These are phyloP conservation scores for Rhodotorula kratochvilovae DNA, from an alignment of 768 basidiomycete species.

Conservation along the genomic window DNA sequence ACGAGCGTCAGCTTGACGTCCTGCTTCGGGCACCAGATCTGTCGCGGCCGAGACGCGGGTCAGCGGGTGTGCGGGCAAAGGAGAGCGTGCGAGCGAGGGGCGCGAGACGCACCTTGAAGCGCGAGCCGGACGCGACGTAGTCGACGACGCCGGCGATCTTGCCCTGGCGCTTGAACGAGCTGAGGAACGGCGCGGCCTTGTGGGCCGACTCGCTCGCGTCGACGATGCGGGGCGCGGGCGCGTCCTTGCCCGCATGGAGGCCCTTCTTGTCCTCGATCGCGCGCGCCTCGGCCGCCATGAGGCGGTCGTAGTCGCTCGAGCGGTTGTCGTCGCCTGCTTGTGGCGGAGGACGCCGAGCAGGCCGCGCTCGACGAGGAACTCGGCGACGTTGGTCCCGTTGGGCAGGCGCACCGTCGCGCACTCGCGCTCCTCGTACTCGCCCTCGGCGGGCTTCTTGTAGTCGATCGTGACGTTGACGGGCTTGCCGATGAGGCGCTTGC, in stretches of 20 bases:
- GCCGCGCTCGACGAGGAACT: slow-evolving; percentile 89
- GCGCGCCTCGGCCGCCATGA: slow-evolving; percentile 86
- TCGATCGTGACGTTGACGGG: slow-evolving; percentile 62
- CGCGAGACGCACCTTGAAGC: slow-evolving; percentile 77
- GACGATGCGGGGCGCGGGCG: slow-evolving; percentile 68
- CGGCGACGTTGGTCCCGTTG: slow-evolving; percentile 66
- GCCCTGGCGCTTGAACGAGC: slow-evolving; percentile 84
- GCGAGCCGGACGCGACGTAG: slow-evolving; percentile 86
- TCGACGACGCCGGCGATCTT: slow-evolving; percentile 80
- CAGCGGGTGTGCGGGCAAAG: slow-evolving; percentile 42
- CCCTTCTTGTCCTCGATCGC: slow-evolving; percentile 62
- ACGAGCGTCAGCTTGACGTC: slow-evolving; percentile 91
- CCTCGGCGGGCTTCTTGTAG: slow-evolving; percentile 83
- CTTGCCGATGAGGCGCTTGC: slow-evolving; percentile 88
- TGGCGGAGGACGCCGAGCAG: slow-evolving; percentile 84
- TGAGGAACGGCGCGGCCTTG: slow-evolving; percentile 62
- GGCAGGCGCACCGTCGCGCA: slow-evolving; percentile 64
- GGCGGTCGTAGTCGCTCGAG: slow-evolving; percentile 87
- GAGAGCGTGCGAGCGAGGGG: slow-evolving; percentile 46
- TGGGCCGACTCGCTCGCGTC: slow-evolving; percentile 76
- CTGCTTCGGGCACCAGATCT: slow-evolving; percentile 44
- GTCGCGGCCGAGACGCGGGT: not conserved
- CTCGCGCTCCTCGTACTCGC: slow-evolving; percentile 88
- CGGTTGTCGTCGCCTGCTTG: slow-evolving; percentile 84
- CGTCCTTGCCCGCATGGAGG: slow-evolving; percentile 87